phyloP scores from a whole-genome alignment of 2,329 filamentous ascomycete genomes.

The Pezicula carpinea region DNA sequence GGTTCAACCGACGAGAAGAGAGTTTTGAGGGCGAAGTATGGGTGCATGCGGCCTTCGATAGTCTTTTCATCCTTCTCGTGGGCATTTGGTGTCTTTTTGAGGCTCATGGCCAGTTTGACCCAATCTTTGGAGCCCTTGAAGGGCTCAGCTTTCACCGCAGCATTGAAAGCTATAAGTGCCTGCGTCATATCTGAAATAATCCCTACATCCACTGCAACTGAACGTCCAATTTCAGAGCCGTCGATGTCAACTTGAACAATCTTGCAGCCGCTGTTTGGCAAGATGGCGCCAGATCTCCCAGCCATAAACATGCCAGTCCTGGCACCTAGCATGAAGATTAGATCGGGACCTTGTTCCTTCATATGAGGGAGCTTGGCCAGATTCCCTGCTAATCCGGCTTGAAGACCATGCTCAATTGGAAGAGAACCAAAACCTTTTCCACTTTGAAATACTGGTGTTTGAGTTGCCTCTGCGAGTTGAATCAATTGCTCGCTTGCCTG shows the following conservation, averaged over 20 bases:
- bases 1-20: slow-evolving; percentile 32
- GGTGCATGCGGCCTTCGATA: slow-evolving; percentile 33
- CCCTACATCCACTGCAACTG: slow-evolving; percentile 33
- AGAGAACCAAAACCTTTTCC: slow-evolving; percentile 30
- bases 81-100: too few relatives aligned
- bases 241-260: too few relatives aligned
- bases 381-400: slow-evolving; percentile 30
- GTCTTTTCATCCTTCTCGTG: too few relatives aligned
- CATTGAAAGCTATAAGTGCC: slow-evolving; percentile 21
- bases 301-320: slow-evolving; percentile 38
- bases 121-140: too few relatives aligned
- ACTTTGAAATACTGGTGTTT: slow-evolving; percentile 36
- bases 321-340: slow-evolving; percentile 36
- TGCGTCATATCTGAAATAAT: slow-evolving; percentile 34
- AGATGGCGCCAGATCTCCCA: slow-evolving; percentile 31
- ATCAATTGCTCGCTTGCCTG: too few relatives aligned
- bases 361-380: slow-evolving; percentile 28
- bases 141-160: slow-evolving; percentile 18
- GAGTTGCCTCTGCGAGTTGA: slow-evolving; percentile 29
- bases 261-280: slow-evolving; percentile 30
- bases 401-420: slow-evolving; percentile 27
- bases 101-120: too few relatives aligned
- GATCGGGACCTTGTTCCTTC: slow-evolving; percentile 22
- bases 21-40: slow-evolving; percentile 35
- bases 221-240: slow-evolving; percentile 4